A percentile compares a stretch with the other conserved stretches of the same genome.
Conservation (phyloP, 495 filamentous ascomycete genomes). For the Penicillium samsonianum region DNA sequence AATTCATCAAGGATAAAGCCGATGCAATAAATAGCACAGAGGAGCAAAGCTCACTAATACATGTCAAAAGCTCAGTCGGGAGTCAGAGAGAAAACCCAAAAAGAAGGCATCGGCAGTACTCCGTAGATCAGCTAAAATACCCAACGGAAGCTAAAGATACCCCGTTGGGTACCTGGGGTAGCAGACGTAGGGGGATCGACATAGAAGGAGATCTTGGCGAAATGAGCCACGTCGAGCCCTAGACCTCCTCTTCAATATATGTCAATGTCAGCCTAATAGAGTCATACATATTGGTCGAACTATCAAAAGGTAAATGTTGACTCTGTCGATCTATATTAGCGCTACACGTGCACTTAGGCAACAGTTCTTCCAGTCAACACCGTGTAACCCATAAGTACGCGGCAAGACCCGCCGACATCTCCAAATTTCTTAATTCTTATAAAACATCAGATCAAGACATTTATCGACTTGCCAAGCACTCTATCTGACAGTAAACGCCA, state of each 20-base stretch:
- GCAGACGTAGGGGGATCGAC: background rate
- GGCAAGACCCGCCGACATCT: background rate
- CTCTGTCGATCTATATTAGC: background rate
- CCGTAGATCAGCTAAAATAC: background rate
- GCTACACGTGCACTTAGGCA: background rate
- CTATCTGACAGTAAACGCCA: too few species aligned
- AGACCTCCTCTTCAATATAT: constrained; percentile 1
- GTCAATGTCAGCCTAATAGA: background rate
- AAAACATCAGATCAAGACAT: background rate
- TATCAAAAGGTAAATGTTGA: background rate
- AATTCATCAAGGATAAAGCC: too few species aligned
- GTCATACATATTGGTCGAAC: background rate
- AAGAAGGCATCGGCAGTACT: background rate
- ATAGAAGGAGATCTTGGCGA: background rate
- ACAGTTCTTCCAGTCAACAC: background rate
- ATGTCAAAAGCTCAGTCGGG: background rate
- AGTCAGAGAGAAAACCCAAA: background rate
- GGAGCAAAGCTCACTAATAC: background rate
- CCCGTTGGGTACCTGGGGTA: background rate
- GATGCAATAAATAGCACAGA: background rate
- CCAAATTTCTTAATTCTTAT: background rate
- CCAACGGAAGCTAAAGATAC: background rate
- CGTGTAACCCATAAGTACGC: background rate
- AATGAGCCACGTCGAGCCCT: constrained; percentile 4
- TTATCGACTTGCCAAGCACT: background rate